Base-by-base conservation (phyloP, 2,329 filamentous ascomycete genomes). In the Fusarium citri region DNA sequence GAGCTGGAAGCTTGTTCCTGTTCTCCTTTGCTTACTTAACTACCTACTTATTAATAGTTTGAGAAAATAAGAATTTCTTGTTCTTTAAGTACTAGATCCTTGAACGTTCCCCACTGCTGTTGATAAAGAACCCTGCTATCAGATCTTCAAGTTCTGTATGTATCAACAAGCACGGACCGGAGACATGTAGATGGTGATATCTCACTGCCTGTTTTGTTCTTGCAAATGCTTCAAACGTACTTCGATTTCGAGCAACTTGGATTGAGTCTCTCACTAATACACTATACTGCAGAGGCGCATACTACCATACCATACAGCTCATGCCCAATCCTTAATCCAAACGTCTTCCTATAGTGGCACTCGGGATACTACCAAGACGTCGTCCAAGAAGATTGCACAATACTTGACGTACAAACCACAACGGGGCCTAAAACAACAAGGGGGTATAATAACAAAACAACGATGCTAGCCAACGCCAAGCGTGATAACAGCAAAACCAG, bases 361-460 rank as follows among this genome's bases (percentile, higher is more conserved):
- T 37, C n/a, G 25, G 47, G 18, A 31, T 26, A 45, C 55, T 59
- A 30, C 28, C n/a, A 34, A 47, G 37, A 45, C 42, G 22, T 43
- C 43, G 34, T 57, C 45, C 48, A 22, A 23, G 55, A 55, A 23
- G 41, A 26, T n/a, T 34, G 25, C 49, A 54, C 18, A 47, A 45
- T 49, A 53, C 51, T 51, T 30, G 37, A 22, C n/a, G 34, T 59
- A 43, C 40, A 49, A 46, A 51, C 47, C 58, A 59, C 55, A 68
- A 49, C 20, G 49, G 48, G 55, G 26, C 34, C 34, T n/a, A 53
- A 42, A 54, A 69, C 66, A 71, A 71, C 47, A 53, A 47, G 51
- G 64, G 64, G 67, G 69, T 74, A 74, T 75, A 75, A 65, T 75
- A 67, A 75, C 64, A 61, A 66, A 55, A 66, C 62, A 72, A 63